Base-by-base conservation (phyloP, 1,284 basidiomycete species). In the Marasmius fiardii region DNA sequence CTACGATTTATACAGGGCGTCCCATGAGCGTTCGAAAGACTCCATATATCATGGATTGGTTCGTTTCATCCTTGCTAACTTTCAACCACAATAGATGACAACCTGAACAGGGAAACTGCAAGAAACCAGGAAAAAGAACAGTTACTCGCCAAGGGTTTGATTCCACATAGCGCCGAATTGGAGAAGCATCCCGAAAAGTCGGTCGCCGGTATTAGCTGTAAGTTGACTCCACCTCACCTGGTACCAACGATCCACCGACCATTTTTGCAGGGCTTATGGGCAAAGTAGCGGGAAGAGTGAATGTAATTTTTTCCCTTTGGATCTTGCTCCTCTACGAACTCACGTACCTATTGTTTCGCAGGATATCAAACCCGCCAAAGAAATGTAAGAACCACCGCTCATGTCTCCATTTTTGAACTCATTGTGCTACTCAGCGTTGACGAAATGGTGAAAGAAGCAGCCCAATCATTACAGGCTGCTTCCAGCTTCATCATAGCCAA, bases 11-110 rank as follows among this genome's bases (percentile, higher is more conserved):
- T 71, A 85, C 86, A 41, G 93, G 94, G 8, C 82, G 94, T 44
- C 94, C 94, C 0, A 79, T 96, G 74, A 86, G 84, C 59, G 90
- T 95, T 14, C 74, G 86, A 58, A 89, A 83, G 71, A 88, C 92
- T 1, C 79, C 85, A 2, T 94, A 93, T 68, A 82, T 93, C 47
- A 69, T 71, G 10, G 80, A 85, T 67, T 86, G 85, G 83, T 80
- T 68, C 60, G 80, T 71, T 37, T 51, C 26, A 18, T 28, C 2
- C 31, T 14, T 28, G 43, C 8, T 21, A 24, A 4, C 5, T 23
- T 23, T 16, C 28, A 18, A 41, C 24, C 11, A 60, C 21, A 41
- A 52, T 43, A 34, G 24, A 21, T 52, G 34, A 57, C 20, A 18
- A 51, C 28, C 20, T 47, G 44, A 28, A 26, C 49, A 85, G 84